A percentile compares a stretch with the other conserved stretches of the same genome.
These are phyloP conservation scores for Phalaenopsis aphrodite DNA, from an alignment of 106 monocot genomes.

Conservation along the genomic window DNA sequence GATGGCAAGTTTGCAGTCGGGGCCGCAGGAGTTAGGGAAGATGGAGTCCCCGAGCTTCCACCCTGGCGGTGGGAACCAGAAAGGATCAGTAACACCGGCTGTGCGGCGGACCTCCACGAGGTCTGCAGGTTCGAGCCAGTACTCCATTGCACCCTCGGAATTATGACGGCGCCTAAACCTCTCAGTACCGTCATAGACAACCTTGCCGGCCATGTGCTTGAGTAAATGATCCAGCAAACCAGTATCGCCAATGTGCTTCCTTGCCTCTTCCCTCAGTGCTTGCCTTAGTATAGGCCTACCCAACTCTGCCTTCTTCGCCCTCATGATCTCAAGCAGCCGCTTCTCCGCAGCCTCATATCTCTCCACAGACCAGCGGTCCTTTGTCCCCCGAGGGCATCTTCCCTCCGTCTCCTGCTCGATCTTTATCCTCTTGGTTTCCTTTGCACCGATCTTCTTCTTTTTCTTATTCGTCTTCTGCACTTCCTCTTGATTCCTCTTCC, in stretches of 20 bases:
- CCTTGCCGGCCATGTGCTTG: slow-evolving; percentile 90
- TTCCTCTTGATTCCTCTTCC: slow-evolving; percentile 11
- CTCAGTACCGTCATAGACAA: slow-evolving; percentile 44
- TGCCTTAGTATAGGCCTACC: slow-evolving; percentile 57
- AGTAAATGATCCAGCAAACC: slow-evolving; percentile 90
- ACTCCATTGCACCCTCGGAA: slow-evolving; percentile 91
- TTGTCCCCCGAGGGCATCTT: slow-evolving; percentile 9
- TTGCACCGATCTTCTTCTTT: slow-evolving; percentile 2
- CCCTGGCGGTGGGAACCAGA: slow-evolving; percentile 73
- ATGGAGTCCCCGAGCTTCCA: slow-evolving; percentile 63
- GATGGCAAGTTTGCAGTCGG: slow-evolving; percentile 16
- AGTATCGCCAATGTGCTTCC: slow-evolving; percentile 93
- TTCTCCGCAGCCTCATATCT: slow-evolving; percentile 70
- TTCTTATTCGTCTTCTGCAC: slow-evolving; percentile 13
- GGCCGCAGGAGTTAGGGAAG: slow-evolving; percentile 9
- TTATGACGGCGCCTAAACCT: slow-evolving; percentile 77
- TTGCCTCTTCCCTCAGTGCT: slow-evolving; percentile 66
- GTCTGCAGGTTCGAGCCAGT: slow-evolving; percentile 87
- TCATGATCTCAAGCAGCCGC: slow-evolving; percentile 77
- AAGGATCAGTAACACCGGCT: slow-evolving; percentile 64
- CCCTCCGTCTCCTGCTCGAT: background rate
- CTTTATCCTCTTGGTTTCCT: no score
- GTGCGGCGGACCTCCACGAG: slow-evolving; percentile 40
- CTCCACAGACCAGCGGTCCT: slow-evolving; percentile 67
- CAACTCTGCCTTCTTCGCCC: slow-evolving; percentile 41